Evolutionary conservation across 208 protist genomes (phyloP).

Genomic region (Acanthamoeba sp.): DNA sequence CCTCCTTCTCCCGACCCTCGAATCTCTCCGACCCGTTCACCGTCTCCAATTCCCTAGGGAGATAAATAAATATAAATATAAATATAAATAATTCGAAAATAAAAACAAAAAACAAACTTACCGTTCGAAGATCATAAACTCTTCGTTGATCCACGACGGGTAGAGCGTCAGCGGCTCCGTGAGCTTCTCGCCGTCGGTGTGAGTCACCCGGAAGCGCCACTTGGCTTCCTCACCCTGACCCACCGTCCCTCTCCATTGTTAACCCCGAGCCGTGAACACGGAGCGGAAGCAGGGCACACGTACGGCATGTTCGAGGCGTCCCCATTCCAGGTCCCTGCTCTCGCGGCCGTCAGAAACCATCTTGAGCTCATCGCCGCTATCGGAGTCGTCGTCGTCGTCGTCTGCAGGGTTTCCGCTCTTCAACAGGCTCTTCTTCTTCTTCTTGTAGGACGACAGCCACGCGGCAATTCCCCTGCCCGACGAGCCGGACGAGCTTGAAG

Average conservation of each 20-base stretch:
- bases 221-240: conserved; percentile 12
- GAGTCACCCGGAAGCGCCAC: conserved; percentile 39
- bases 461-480: neutral
- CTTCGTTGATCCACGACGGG: conserved; percentile 51
- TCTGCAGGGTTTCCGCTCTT: neutral
- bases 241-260: neutral
- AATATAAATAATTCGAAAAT: too few species aligned
- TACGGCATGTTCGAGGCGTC: conserved; percentile 8
- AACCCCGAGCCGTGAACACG: too few species aligned
- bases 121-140: conserved; percentile 51
- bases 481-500: neutral
- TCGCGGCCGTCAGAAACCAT: neutral
- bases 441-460: neutral
- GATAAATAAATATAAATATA: neutral
- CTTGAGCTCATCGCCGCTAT: neutral
- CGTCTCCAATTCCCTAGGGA: neutral
- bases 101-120: neutral
- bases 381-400: neutral
- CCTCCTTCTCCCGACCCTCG: neutral
- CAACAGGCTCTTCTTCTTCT: neutral
- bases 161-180: neutral
- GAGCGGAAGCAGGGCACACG: neutral
- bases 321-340: conserved; percentile 16
- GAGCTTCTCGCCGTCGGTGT: conserved; percentile 60
- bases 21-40: neutral